Evolutionary conservation across 2,329 filamentous ascomycete species (phyloP).

Genomic region (Karstenula rhodostoma): DNA sequence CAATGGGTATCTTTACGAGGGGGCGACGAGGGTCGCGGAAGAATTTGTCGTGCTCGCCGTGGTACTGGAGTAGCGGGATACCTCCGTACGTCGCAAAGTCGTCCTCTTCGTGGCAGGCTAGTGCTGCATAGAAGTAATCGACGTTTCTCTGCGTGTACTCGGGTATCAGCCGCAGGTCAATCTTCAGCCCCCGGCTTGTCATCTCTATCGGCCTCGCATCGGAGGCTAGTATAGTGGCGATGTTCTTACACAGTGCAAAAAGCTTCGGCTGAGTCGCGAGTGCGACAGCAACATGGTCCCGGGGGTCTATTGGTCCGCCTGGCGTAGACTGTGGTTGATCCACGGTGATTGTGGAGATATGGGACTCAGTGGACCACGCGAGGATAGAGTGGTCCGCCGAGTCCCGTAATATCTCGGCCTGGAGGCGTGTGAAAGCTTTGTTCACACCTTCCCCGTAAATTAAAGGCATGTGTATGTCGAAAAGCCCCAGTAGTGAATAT

Average conservation of each 20-base stretch:
- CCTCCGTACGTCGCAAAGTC: background rate
- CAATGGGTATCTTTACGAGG: background rate
- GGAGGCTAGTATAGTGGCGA: background rate
- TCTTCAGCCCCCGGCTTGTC: background rate
- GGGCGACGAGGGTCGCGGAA: background rate
- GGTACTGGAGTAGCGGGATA: background rate
- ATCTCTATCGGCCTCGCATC: background rate
- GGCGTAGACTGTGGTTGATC: background rate
- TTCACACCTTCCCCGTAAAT: conserved; percentile 13
- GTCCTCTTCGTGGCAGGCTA: background rate
- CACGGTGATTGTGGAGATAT: background rate
- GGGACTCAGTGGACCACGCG: background rate
- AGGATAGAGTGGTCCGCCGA: conserved; percentile 2
- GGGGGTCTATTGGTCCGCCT: background rate
- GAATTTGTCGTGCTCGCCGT: background rate
- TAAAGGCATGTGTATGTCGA: conserved; percentile 15
- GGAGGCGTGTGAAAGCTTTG: background rate
- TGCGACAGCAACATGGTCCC: background rate
- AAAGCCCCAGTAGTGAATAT: background rate
- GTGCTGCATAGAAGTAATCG: background rate
- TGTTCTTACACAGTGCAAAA: background rate
- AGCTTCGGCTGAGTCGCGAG: background rate
- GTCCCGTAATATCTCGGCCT: conserved; percentile 1
- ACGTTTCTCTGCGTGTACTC: background rate
- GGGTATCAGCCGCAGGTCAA: background rate